Base-by-base conservation (phyloP, 805 yeast species). In the Jamesozyma hellenica region DNA sequence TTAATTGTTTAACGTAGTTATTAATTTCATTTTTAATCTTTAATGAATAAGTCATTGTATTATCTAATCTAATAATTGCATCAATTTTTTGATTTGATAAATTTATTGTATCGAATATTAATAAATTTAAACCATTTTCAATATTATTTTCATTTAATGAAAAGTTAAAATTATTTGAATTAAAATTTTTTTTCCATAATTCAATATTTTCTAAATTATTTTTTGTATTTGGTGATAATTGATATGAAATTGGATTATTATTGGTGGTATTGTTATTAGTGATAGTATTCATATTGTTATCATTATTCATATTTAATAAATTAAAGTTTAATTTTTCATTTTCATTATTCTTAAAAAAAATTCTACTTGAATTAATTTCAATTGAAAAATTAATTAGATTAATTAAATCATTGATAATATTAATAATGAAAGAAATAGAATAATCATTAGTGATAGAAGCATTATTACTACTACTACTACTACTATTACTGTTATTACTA, bases 1-100 rank as follows among this genome's bases (percentile, higher is more conserved):
- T 83, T 1, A 80, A 67, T 28, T 66, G 61, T 21, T 82, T 60
- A 3, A 87, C 87, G 52, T 77, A 63, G 16, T 61, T 69, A 53
- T 86, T 92, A 3, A 86, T 82, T 58, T 88, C 95, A 38, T 71
- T 74, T 39, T 84, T 82, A 36, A 87, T 77, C 50, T 77, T 79
- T 46, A 81, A 81, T 16, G 83, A 77, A 56, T 81, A 86, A 40
- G 80, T 75, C 43, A 84, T 66, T 2, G 85, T 74, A 44, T 87
- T 82, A 12, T 84, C 79, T 40, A 83, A 67, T 51, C 96, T 66
- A 14, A 75, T 65, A 15, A 86, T 70, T 0, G 83, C 70, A 38
- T 80, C 85, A 2, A 84, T 69, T 57, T 88, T 88, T 14, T 72
- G 74, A 36, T 67, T 67, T 1, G 79, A 77, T 18, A 81, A 51